Conservation (phyloP, 2,329 filamentous ascomycete species). For the Colletotrichum graminicola region DNA sequence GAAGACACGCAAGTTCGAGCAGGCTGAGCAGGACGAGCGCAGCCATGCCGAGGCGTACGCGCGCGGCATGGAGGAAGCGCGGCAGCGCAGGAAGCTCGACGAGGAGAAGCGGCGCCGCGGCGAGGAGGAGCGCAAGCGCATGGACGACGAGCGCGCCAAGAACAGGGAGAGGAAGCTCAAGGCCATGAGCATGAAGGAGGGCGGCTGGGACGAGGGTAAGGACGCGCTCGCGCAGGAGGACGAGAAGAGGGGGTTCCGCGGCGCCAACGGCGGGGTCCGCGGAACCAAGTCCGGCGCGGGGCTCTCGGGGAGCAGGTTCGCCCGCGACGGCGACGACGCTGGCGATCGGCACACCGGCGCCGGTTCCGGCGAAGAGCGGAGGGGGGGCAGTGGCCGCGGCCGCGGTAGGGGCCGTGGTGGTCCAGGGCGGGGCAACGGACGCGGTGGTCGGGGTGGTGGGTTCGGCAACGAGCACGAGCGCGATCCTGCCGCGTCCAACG, state of each 20-base stretch:
- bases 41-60: slow-evolving; percentile 68
- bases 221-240: slow-evolving; percentile 58
- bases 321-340: slow-evolving; percentile 48
- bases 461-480: slow-evolving; percentile 50
- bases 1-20: slow-evolving; percentile 70
- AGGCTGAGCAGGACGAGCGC: slow-evolving; percentile 68
- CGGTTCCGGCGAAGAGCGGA: slow-evolving; percentile 23
- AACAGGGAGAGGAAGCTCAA: slow-evolving; percentile 73
- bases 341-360: slow-evolving; percentile 31
- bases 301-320: slow-evolving; percentile 59
- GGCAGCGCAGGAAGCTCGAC: slow-evolving; percentile 64
- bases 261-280: slow-evolving; percentile 56
- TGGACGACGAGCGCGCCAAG: slow-evolving; percentile 71
- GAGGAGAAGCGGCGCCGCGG: slow-evolving; percentile 63
- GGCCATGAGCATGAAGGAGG: slow-evolving; percentile 66
- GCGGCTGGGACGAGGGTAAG: slow-evolving; percentile 72
- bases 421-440: slow-evolving; percentile 46
- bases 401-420: slow-evolving; percentile 44
- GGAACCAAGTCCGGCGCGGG: slow-evolving; percentile 53
- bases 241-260: slow-evolving; percentile 55
- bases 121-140: slow-evolving; percentile 63
- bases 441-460: slow-evolving; percentile 48
- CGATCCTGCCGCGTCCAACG: slow-evolving; percentile 45
- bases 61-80: slow-evolving; percentile 67
- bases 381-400: slow-evolving; percentile 43